Percentiles rank a stretch among this genome's conserved stretches.
Conservation (phyloP, 2,329 filamentous ascomycete genomes). For the Diaporthe citrichinensis region DNA sequence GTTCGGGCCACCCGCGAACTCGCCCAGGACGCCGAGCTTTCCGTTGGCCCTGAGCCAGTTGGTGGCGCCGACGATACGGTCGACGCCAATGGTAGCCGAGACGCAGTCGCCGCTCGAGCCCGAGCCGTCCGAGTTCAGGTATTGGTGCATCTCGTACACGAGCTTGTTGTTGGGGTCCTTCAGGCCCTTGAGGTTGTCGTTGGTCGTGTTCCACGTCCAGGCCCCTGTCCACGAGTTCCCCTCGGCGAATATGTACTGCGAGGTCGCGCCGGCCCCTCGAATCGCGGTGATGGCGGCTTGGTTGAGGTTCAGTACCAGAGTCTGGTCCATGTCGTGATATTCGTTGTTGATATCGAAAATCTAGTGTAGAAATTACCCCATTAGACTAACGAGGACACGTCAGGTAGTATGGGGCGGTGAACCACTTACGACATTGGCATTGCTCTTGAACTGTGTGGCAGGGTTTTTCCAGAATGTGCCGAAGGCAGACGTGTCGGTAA, state of each 20-base stretch:
- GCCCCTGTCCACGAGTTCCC: conserved; percentile 46
- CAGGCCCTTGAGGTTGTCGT: conserved; percentile 56
- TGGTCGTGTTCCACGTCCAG: conserved; percentile 56
- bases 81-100: conserved; percentile 61
- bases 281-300: conserved; percentile 74
- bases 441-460: conserved; percentile 65
- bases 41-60: conserved; percentile 68
- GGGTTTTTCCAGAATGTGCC: conserved; percentile 69
- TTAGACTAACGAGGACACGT: neutral
- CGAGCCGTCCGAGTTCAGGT: conserved; percentile 66
- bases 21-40: conserved; percentile 68
- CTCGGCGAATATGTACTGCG: conserved; percentile 65
- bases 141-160: conserved; percentile 71
- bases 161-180: conserved; percentile 64
- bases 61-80: conserved; percentile 64
- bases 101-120: conserved; percentile 64
- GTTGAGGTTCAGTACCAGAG: conserved; percentile 69
- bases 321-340: conserved; percentile 72
- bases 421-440: conserved; percentile 58
- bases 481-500: conserved; percentile 66
- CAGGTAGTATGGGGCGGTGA: no score
- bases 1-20: conserved; percentile 68
- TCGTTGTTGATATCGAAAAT: conserved; percentile 76
- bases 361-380: fast-evolving
- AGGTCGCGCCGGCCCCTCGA: conserved; percentile 67